These are phyloP conservation scores for Lasiodiplodia gonubiensis DNA, from an alignment of 2,329 filamentous ascomycete species.

Conservation along the genomic window DNA sequence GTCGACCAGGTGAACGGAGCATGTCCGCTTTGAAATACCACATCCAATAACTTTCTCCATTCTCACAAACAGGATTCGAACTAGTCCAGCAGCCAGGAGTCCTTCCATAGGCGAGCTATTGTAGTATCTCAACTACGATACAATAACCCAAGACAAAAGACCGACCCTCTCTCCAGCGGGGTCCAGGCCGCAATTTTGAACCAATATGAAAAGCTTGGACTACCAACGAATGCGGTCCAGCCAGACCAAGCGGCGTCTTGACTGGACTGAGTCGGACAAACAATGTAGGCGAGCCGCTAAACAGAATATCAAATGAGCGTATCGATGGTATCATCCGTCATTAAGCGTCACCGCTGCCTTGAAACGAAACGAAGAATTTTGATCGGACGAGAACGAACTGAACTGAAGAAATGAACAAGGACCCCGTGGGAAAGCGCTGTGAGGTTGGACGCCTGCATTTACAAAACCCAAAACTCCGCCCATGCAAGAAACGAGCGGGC, in stretches of 20 bases:
- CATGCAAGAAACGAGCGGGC: conserved; percentile 15
- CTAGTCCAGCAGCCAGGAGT: neutral
- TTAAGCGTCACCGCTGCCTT: conserved; percentile 28
- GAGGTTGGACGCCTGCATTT: conserved; percentile 10
- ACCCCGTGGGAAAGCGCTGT: conserved; percentile 23
- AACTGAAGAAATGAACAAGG: conserved; percentile 19
- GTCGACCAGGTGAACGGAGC: neutral
- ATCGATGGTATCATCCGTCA: conserved; percentile 30
- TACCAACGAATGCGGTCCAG: conserved; percentile 18
- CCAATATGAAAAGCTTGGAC: conserved; percentile 1
- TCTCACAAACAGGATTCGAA: neutral
- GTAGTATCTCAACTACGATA: conserved; percentile 20
- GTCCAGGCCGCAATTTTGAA: conserved; percentile 14
- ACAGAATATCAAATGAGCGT: conserved; percentile 26
- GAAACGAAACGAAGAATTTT: conserved; percentile 28
- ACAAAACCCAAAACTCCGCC: conserved; percentile 23
- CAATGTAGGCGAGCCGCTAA: conserved; percentile 21
- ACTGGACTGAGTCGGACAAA: conserved; percentile 6
- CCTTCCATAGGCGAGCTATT: conserved; percentile 9
- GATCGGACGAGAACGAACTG: conserved; percentile 23
- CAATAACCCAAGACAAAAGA: conserved; percentile 20
- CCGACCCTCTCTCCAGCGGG: conserved; percentile 18
- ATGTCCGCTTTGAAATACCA: neutral
- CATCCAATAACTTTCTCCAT: neutral
- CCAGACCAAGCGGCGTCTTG: neutral